Percentiles rank a stretch among this genome's conserved stretches.
phyloP scores from a whole-genome alignment of 208 protist genomes.

The Angomonas ambiguus region DNA sequence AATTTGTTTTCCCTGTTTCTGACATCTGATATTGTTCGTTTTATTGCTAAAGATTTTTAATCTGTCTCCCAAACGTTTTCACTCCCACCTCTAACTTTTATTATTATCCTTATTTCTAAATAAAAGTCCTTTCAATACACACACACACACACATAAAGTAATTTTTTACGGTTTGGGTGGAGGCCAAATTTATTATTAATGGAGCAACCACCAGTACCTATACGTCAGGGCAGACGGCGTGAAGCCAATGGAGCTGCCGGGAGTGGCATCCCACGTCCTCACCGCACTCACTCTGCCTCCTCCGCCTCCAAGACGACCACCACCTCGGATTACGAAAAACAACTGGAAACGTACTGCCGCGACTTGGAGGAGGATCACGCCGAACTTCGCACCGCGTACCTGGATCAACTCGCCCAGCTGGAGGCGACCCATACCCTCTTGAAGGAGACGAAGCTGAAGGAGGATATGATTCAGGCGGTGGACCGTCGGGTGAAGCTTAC shows the following conservation, averaged over 20 bases:
- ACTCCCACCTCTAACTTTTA: background rate
- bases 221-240: background rate
- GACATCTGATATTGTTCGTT: no score
- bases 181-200: constrained; percentile 2
- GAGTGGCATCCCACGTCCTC: background rate
- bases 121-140: constrained; percentile 4
- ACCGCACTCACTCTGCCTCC: background rate
- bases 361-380: constrained; percentile 34
- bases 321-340: constrained; percentile 11
- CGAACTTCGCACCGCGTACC: constrained; percentile 22
- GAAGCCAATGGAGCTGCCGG: background rate
- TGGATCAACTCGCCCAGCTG: constrained; percentile 19
- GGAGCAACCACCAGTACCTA: background rate
- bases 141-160: background rate
- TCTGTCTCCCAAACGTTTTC: no score
- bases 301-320: background rate
- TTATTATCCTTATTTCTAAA: no score
- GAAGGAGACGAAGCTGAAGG: constrained; percentile 30
- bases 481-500: constrained; percentile 20
- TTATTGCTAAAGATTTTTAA: no score
- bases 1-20: no score
- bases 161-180: no score
- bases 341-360: constrained; percentile 33
- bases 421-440: constrained; percentile 17
- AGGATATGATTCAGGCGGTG: constrained; percentile 14